Base-by-base conservation (phyloP, 2,329 filamentous ascomycete genomes). In the Hypoxylon sp. region DNA sequence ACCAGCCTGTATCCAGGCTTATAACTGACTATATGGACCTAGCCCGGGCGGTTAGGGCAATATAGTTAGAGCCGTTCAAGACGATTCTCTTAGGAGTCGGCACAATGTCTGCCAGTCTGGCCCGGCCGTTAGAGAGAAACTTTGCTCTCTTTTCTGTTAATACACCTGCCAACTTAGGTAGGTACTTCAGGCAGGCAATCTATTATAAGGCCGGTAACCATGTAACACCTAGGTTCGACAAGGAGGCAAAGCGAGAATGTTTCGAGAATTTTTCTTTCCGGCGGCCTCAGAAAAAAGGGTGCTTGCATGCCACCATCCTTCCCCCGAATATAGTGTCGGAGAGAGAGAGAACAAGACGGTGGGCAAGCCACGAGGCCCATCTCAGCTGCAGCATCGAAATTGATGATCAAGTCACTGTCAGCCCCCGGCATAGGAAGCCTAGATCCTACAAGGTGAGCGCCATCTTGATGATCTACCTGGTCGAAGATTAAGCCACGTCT, bases 401-500 rank as follows among this genome's bases (percentile, higher is more conserved):
- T 38, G 21, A 20, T 18, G 24, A 45, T 20, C 5, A 18, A 40
- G 26, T 27, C 13, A 15, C 4, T n/a, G 50, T 43, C 45, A 49
- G 48, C 29, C 42, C n/a, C 45, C 27, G 35, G 37, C 51, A 11
- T 23, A 43, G 40, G 23, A 41, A 48, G 55, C 15, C 48, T 41
- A 48, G 53, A 40, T 48, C 59, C 37, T 57, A 35, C 33, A 45
- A 46, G 24, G 31, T 35, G 42, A 42, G 51, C 21, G 46, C 48
- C 60, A 53, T 58, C 45, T 50, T 49, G 45, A 41, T 55, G 43
- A 62, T 60, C 49, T 60, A 54, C 52, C 48, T 52, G 35, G 60
- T 55, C 35, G 41, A 62, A 47, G 47, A 54, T 52, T 55, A 59
- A 64, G 61, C 61, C 61, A 64, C 61, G 61, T 64, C 61, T 62